Evolutionary conservation across 306 rosid species (phyloP).

Genomic region (Castanea crenata): DNA sequence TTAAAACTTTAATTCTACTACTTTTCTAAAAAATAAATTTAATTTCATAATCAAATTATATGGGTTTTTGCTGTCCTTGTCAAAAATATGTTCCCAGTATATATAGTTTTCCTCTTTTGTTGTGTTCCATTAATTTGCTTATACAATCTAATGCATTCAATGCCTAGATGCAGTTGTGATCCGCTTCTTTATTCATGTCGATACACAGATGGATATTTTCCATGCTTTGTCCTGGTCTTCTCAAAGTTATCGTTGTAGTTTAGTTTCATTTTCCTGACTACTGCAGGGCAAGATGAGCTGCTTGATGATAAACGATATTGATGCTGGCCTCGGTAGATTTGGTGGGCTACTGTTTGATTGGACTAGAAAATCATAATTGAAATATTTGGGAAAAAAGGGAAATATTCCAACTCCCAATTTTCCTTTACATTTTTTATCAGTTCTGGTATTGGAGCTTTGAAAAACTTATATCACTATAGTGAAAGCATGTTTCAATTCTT

Average conservation of each 20-base stretch:
- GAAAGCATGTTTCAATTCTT: too few species aligned
- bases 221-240: not conserved
- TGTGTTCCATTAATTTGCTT: not conserved
- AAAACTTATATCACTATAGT: too few species aligned
- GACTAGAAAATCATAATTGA: too few species aligned
- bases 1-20: not conserved
- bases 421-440: too few species aligned
- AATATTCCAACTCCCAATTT: too few species aligned
- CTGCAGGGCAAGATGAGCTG: constrained; percentile 95
- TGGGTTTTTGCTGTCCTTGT: not conserved
- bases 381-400: too few species aligned
- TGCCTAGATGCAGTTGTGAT: not conserved
- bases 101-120: not conserved
- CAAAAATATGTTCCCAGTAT: not conserved
- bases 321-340: too few species aligned
- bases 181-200: not conserved
- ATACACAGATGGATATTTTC: not conserved
- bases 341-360: too few species aligned
- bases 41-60: not conserved
- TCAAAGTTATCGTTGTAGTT: not conserved
- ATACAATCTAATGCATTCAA: not conserved
- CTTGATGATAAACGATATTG: constrained; percentile 94
- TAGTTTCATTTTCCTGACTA: constrained; percentile 23
- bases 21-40: not conserved
- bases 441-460: too few species aligned